Evolutionary conservation across 2,329 filamentous ascomycete species (phyloP), one percentile per base, ranked within the genome.

Genomic region (Epichloe coenophiala): DNA sequence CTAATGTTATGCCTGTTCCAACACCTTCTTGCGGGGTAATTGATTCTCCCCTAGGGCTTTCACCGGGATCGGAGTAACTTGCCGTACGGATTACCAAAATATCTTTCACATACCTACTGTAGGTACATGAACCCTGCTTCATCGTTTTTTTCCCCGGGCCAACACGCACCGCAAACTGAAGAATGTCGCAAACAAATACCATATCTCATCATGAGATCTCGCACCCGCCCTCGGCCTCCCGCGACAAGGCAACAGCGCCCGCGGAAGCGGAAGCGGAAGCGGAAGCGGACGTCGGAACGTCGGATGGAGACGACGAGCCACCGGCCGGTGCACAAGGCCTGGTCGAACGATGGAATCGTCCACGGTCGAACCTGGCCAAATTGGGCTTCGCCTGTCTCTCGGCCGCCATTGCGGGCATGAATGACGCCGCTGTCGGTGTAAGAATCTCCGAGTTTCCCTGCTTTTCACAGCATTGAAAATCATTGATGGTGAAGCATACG

Each of bases 341-440:
- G 17, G 51, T 55, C 0, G 64, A 69, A 52, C 51, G 63, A 53
- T 70, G 67, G 67, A 70, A 68, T 51, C 56, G 60, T 17, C 67
- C 67, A 0, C 60, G 49, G 7, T 60, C 59, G 2, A 70, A 70
- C 17, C 40, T 65, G 1, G 51, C 53, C 2, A 61, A 60, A 27
- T 54, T 70, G 1, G 59, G 40, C 0, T 69, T 69, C 38, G 73
- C 77, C 0, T 81, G 82, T 58, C 70, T 76, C 60, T 73, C 75
- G 0, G 81, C 83, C 52, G 68, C 78, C 2, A 69, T 83, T 42
- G 74, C 80, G 54, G 81, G 81, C 0, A 72, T 78, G 64, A 83
- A 83, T 54, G 81, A 84, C 61, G 80, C 75, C 3, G 74, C 77
- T 15, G 74, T 78, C 49, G 78, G 79, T 48, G 76, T 77, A 68